Evolutionary conservation across 208 protist genomes (phyloP).

Genomic region (Acanthamoeba lenticulata): DNA sequence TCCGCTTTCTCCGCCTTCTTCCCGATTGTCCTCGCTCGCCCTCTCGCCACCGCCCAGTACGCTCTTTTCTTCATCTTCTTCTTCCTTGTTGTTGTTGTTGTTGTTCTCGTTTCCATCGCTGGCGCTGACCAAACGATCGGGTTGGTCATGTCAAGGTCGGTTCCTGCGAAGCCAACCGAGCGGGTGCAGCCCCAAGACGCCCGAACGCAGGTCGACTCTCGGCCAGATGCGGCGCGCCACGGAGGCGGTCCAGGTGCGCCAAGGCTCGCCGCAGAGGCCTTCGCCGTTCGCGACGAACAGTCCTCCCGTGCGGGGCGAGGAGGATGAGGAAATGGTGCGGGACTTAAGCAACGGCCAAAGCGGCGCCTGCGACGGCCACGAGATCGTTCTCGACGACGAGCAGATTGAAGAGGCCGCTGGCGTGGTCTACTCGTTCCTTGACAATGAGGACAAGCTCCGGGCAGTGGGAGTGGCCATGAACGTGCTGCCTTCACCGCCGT

Average conservation of each 20-base stretch:
- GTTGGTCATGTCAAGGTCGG: no score
- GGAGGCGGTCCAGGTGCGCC: not conserved
- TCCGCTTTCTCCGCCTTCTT: not conserved
- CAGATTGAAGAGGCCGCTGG: constrained; percentile 17
- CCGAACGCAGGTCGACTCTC: no score
- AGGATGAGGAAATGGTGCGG: not conserved
- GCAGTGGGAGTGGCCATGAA: constrained; percentile 59
- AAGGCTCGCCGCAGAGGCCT: not conserved
- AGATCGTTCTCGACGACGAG: not conserved
- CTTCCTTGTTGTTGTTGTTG: no score
- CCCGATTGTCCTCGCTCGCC: not conserved
- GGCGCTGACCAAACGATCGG: no score
- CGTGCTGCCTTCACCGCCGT: constrained; percentile 58
- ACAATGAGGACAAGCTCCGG: constrained; percentile 62
- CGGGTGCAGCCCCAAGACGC: no score
- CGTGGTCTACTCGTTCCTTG: constrained; percentile 36
- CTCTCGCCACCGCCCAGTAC: not conserved
- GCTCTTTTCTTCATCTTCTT: no score
- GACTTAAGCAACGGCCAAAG: not conserved
- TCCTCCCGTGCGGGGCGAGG: no score
- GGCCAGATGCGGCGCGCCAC: no score
- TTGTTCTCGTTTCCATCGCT: no score
- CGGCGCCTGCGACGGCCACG: not conserved
- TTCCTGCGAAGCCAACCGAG: no score
- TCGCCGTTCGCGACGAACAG: no score